phyloP scores from a whole-genome alignment of 2,329 filamentous ascomycete genomes.

The Acrodontium crateriforme region DNA sequence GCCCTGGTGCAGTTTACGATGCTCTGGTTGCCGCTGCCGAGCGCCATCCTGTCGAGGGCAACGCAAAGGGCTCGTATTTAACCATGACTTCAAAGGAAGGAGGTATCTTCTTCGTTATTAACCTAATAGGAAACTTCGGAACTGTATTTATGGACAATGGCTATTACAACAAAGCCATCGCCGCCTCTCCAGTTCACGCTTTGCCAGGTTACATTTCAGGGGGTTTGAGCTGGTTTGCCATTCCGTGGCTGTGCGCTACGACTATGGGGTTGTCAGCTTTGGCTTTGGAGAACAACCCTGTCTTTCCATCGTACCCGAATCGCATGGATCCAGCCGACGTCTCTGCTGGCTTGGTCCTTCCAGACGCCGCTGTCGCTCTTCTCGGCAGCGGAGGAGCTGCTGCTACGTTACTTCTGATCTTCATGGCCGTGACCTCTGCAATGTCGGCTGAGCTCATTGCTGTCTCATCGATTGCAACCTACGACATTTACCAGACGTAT shows the following conservation, averaged over 20 bases:
- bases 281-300: constrained; percentile 59
- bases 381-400: constrained; percentile 70
- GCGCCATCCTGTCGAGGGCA: constrained; percentile 63
- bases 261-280: constrained; percentile 76
- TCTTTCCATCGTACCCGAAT: constrained; percentile 58
- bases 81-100: constrained; percentile 75
- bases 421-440: constrained; percentile 81
- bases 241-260: constrained; percentile 78
- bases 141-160: constrained; percentile 79
- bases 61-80: constrained; percentile 67
- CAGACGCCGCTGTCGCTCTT: constrained; percentile 70
- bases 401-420: constrained; percentile 65
- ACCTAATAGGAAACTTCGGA: constrained; percentile 61
- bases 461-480: constrained; percentile 58
- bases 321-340: constrained; percentile 64
- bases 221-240: constrained; percentile 81
- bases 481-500: constrained; percentile 38
- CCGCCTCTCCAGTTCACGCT: constrained; percentile 67
- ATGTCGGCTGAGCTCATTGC: constrained; percentile 75
- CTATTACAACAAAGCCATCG: constrained; percentile 91
- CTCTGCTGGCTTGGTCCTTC: constrained; percentile 68
- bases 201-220: constrained; percentile 81
- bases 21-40: constrained; percentile 54
- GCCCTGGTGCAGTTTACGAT: constrained; percentile 65
- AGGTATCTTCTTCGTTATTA: constrained; percentile 74